Evolutionary conservation across 768 basidiomycete species (phyloP).

Genomic region (Pleurotus giganteus): DNA sequence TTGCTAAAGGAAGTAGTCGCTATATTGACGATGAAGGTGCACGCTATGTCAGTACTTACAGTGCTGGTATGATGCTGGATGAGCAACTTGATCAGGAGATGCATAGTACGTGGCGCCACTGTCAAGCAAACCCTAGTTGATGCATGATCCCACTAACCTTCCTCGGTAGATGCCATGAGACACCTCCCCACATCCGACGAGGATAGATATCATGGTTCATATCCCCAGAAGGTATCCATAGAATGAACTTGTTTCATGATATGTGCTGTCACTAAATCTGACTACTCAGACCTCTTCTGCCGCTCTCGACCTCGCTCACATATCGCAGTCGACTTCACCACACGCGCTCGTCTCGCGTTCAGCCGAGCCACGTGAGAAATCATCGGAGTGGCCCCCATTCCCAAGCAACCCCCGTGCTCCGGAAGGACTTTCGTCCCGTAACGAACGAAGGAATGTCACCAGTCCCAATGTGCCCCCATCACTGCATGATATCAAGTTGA

Average conservation of each 20-base stretch:
- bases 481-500: constrained; percentile 45
- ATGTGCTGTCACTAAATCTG: constrained; percentile 7
- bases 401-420: constrained; percentile 58
- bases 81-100: constrained; percentile 94
- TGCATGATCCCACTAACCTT: constrained; percentile 13
- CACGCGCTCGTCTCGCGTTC: constrained; percentile 55
- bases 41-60: constrained; percentile 63
- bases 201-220: constrained; percentile 74
- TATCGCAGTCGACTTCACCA: constrained; percentile 72
- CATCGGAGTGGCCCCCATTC: constrained; percentile 96
- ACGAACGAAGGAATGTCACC: constrained; percentile 70
- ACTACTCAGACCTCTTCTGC: constrained; percentile 83
- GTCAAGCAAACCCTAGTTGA: constrained; percentile 1
- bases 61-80: constrained; percentile 88
- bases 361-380: constrained; percentile 61
- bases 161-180: constrained; percentile 74
- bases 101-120: constrained; percentile 62
- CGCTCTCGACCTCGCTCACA: constrained; percentile 88
- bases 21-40: constrained; percentile 59
- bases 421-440: constrained; percentile 52
- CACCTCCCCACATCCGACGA: constrained; percentile 86
- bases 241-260: constrained; percentile 4
- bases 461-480: constrained; percentile 69
- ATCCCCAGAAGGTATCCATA: constrained; percentile 66
- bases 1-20: constrained; percentile 49